Evolutionary conservation across 2,329 filamentous ascomycete genomes (phyloP), one percentile per base, ranked within the genome.

Genomic region (Stachybotrys elegans): DNA sequence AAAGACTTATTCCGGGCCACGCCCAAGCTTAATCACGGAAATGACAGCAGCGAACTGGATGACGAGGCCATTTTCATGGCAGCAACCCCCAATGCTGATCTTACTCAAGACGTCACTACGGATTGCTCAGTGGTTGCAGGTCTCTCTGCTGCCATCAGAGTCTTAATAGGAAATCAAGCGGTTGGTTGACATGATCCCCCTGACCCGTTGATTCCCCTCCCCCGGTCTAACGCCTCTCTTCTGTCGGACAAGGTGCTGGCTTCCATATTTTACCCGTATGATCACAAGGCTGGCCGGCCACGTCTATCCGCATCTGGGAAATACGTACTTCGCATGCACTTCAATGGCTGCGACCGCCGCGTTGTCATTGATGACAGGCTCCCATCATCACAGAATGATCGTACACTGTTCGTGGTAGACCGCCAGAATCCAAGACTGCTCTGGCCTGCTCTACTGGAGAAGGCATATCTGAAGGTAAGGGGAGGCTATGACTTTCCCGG

Each of bases 91-190:
- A 74, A 78, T 13, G 81, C 87, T 48, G 92, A 98, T 63, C 76
- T 98, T 7, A 90, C 96, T 3, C 93, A 98, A 65, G 93, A 98
- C 64, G 83, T 95, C 47, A 91, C 92, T 5, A 94, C 92, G 1
- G 93, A 98, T 62, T 98, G 93, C 60, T 97, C 93, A 2, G 92
- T 98, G 4, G 92, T 98, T 22, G 93, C 93, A 14, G 96, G 93
- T 61, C 75, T 98, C 6, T 96, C 91, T 60, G 90, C 91, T 21
- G 84, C 81, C 20, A 83, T 85, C 48, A 83, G 83, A 32, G 75
- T 83, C 8, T 76, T 83, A 48, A 82, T 82, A 16, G 85, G 84
- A 2, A 77, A 85, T 62, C 73, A 76, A 29, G 82, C 83, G 62
- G 86, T 89, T 70, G 51, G 69, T 57, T 21, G n/a, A n/a, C n/a